Base-by-base conservation (phyloP, 2,329 filamentous ascomycete species). In the Alternaria sp. region DNA sequence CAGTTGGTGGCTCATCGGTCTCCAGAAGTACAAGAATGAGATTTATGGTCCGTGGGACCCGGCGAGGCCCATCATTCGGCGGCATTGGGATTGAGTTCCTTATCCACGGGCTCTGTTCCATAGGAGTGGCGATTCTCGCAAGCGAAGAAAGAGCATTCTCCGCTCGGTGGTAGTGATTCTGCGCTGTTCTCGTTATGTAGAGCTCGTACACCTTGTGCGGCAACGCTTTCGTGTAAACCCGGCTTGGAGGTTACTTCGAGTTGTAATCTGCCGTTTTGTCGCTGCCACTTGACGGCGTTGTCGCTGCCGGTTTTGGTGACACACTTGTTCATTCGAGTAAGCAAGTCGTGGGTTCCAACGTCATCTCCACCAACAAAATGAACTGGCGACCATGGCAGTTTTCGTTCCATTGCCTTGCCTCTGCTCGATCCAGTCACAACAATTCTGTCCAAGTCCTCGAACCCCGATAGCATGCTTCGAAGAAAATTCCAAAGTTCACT, bases 1-100 rank as follows among this genome's bases (percentile, higher is more conserved):
- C 79, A 97, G 93, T 77, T 98, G 94, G 95, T 98, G 96, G 94
- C 82, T 99, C 67, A 98, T 99, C 75, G 92, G 93, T 9, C 81
- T 99, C 79, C 96, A 99, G 81, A 95, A 97, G 82, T 99, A 98
- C 82, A 99, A 99, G 85, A 98, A 98, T 79, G 96, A 98, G 81
- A 97, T 99, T 70, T 93, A 94, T 75, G 96, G 96, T 46, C 96
- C 96, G 1, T 99, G 96, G 96, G 96, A 99, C 82, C 94, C 95
- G 19, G 96, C 96, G 7, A 87, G 94, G 76, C 96, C 96, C 10
- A 88, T 96, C 59, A 94, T 96, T 67, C 89, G 93, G 75, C 90
- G 90, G 73, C 84, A 89, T 45, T 85, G 82, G 82, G 83, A 83
- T 75, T 82, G 73, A 81, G 13, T 11, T 36, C 55, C 51, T 71